Conservation (phyloP, 352 stramenopile species). For the Plasmopara muralis region DNA sequence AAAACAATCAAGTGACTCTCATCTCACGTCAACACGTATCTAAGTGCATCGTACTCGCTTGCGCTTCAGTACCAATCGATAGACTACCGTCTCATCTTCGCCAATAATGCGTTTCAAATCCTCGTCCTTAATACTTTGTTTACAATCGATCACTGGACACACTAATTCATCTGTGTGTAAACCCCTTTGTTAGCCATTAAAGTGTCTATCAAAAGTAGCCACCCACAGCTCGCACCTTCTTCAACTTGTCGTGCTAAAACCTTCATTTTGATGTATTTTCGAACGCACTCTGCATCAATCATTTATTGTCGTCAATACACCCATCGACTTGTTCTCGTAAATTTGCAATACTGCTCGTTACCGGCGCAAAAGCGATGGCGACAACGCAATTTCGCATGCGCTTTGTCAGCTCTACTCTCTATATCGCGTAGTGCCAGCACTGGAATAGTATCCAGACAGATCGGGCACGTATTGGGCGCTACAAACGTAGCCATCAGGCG, state of each 20-base stretch:
- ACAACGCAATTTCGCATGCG: slow-evolving; percentile 41
- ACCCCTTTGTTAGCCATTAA: neutral
- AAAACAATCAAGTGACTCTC: neutral
- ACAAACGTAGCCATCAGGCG: slow-evolving; percentile 45
- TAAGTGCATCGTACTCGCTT: slow-evolving; percentile 34
- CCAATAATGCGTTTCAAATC: slow-evolving; percentile 37
- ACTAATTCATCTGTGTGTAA: slow-evolving; percentile 50
- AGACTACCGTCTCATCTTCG: slow-evolving; percentile 15
- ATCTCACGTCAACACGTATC: neutral
- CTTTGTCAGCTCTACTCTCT: slow-evolving; percentile 14
- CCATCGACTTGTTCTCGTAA: neutral
- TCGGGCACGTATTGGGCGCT: slow-evolving; percentile 34
- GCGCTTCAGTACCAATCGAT: slow-evolving; percentile 37
- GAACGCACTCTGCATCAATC: slow-evolving; percentile 33
- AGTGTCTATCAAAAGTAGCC: neutral
- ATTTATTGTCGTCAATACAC: neutral
- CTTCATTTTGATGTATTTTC: slow-evolving; percentile 53
- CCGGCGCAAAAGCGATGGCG: slow-evolving; percentile 52
- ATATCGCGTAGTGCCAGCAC: slow-evolving; percentile 33
- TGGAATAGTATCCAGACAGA: slow-evolving; percentile 56
- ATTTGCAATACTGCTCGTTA: slow-evolving; percentile 8
- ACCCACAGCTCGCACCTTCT: slow-evolving; percentile 26
- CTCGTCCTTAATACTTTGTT: slow-evolving; percentile 24
- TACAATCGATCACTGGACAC: slow-evolving; percentile 54
- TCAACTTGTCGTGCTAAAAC: slow-evolving; percentile 52